Percentiles rank a stretch among this genome's conserved stretches.
Conservation (phyloP, 768 basidiomycete species). For the Phanerochaete sordida region DNA sequence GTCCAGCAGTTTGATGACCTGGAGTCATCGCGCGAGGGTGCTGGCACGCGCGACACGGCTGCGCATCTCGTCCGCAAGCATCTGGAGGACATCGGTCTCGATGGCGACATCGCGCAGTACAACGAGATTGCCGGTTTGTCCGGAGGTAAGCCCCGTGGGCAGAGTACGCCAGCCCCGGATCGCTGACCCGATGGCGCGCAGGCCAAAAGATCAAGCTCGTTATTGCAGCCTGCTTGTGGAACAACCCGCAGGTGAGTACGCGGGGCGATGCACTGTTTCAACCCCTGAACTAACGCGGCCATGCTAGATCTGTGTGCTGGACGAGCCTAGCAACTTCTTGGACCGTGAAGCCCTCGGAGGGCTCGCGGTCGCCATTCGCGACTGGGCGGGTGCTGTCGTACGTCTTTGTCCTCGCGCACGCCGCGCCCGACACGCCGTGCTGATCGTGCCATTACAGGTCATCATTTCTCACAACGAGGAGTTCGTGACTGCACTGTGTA, state of each 20-base stretch:
- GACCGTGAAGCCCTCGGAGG: constrained; percentile 95
- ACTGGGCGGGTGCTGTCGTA: constrained; percentile 92
- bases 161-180: not conserved
- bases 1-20: constrained; percentile 96
- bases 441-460: constrained; percentile 43
- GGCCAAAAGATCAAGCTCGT: constrained; percentile 97
- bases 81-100: constrained; percentile 91
- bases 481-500: constrained; percentile 80
- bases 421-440: constrained; percentile 15
- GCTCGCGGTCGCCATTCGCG: constrained; percentile 89
- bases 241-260: constrained; percentile 76
- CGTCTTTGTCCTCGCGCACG: constrained; percentile 21
- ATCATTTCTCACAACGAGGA: constrained; percentile 97
- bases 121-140: constrained; percentile 94
- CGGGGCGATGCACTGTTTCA: constrained; percentile 5
- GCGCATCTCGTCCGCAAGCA: constrained; percentile 83
- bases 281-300: constrained; percentile 3
- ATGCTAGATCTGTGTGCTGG: constrained; percentile 65
- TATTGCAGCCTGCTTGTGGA: constrained; percentile 93
- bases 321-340: constrained; percentile 96
- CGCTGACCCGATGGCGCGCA: constrained; percentile 25
- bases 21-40: constrained; percentile 93
- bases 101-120: constrained; percentile 97
- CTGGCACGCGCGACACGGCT: constrained; percentile 85
- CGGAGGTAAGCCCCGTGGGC: constrained; percentile 55